phyloP scores from a whole-genome alignment of 805 yeast genomes.

The Ogataea thermomethanolica region DNA sequence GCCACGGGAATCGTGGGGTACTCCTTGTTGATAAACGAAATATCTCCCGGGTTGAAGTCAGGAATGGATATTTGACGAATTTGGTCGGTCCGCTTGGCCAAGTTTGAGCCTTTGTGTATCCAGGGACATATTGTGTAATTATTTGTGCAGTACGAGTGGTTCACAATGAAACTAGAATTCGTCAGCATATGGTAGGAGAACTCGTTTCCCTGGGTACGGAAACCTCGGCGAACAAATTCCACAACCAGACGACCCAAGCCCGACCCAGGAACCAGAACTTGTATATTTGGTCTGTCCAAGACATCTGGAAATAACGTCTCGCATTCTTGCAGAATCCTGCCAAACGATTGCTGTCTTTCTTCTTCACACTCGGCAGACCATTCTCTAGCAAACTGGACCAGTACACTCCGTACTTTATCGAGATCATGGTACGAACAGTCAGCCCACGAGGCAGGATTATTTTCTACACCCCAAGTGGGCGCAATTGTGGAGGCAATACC shows the following conservation, averaged over 20 bases:
- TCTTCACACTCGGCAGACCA: slow-evolving; percentile 53
- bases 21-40: slow-evolving; percentile 31
- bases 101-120: slow-evolving; percentile 49
- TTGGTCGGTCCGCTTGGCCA: slow-evolving; percentile 43
- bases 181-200: slow-evolving; percentile 62
- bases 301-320: slow-evolving; percentile 38
- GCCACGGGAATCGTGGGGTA: slow-evolving; percentile 41
- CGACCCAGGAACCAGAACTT: slow-evolving; percentile 59
- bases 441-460: slow-evolving; percentile 39
- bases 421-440: slow-evolving; percentile 40
- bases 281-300: slow-evolving; percentile 34
- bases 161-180: slow-evolving; percentile 51
- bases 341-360: slow-evolving; percentile 43
- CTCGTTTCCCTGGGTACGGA: slow-evolving; percentile 65
- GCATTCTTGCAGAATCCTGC: slow-evolving; percentile 36
- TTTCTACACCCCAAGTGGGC: slow-evolving; percentile 46
- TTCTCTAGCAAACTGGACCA: slow-evolving; percentile 58
- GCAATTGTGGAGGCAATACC: slow-evolving; percentile 43
- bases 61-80: slow-evolving; percentile 51
- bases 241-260: slow-evolving; percentile 59
- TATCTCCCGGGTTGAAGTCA: slow-evolving; percentile 44
- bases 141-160: slow-evolving; percentile 40
- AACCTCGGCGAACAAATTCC: slow-evolving; percentile 54
- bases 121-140: slow-evolving; percentile 49
- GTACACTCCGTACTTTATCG: slow-evolving; percentile 54